Evolutionary conservation across 2,329 filamentous ascomycete species (phyloP), one percentile per base, ranked within the genome.

Genomic region (Sclerotinia glacialis): DNA sequence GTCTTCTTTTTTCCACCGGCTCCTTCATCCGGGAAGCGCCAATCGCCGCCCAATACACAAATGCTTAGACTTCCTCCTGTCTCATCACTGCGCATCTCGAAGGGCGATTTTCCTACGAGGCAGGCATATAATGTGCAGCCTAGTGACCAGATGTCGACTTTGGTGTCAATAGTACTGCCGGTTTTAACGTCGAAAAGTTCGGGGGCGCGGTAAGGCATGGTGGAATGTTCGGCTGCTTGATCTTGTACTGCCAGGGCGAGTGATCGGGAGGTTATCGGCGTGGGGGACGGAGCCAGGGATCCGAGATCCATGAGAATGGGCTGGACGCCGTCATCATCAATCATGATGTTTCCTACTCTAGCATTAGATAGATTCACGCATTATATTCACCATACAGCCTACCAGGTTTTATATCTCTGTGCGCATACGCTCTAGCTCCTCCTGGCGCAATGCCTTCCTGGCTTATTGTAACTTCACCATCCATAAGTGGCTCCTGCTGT

Each of bases 111-210:
- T 71, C 95, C 95, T 37, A 98, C 92, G 12, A 99, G 84, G 75
- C 95, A 98, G 47, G 95, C 95, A 79, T 96, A 99, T 54, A 99
- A 83, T n/a, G 95, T 98, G 82, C 95, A 98, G 62, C 95, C 95
- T 28, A 99, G 81, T 21, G 92, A 96, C 95, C 95, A 99, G 71
- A 99, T 96, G 78, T 99, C 95, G 50, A 97, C 92, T 77, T 97
- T 97, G 16, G 93, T 96, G 79, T 98, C 95, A 75, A 99, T 90
- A 61, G 92, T 86, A 59, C 89, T 89, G 69, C 92, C 94, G 3
- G 93, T 97, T 80, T 96, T 96, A 66, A 98, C 95, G 78, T 99
- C 95, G 78, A 99, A 99, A 68, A 99, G 88, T 79, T 99, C 95
- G 0, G 95, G 95, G 1, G 95, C 95, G 68, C 95, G 92, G 80